phyloP scores from a whole-genome alignment of 495 filamentous ascomycete species.

The Lentithecium fluviatile region DNA sequence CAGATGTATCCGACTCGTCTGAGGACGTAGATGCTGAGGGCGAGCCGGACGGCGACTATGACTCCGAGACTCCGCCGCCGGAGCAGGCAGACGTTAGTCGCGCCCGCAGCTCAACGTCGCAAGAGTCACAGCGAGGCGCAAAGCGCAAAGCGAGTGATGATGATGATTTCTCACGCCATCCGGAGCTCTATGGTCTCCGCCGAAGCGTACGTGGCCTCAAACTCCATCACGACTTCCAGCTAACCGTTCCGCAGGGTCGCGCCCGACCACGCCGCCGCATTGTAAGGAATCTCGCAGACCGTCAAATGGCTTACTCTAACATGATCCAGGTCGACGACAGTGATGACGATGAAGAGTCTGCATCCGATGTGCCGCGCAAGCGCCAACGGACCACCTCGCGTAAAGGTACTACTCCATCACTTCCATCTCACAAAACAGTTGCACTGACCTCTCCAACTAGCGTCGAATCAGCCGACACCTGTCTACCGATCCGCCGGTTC shows the following conservation, averaged over 20 bases:
- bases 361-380: conserved; percentile 59
- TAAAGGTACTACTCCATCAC: conserved; percentile 39
- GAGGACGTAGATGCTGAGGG: conserved; percentile 63
- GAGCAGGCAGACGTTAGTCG: conserved; percentile 13
- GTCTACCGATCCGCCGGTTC: conserved; percentile 57
- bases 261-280: conserved; percentile 54
- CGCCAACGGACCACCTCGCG: conserved; percentile 44
- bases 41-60: conserved; percentile 78
- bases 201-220: conserved; percentile 67
- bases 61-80: conserved; percentile 58
- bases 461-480: conserved; percentile 65
- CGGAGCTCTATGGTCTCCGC: conserved; percentile 92
- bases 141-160: conserved; percentile 75
- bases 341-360: conserved; percentile 71
- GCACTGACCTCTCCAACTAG: conserved; percentile 46
- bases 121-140: conserved; percentile 58
- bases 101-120: conserved; percentile 64
- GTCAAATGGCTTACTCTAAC: conserved; percentile 2
- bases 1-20: conserved; percentile 51
- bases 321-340: conserved; percentile 62
- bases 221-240: neutral
- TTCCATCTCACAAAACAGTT: neutral
- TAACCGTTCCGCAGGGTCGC: conserved; percentile 47
- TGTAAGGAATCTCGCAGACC: conserved; percentile 38
- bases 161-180: conserved; percentile 82